phyloP scores from a whole-genome alignment of 129 eudicot species.

The Lactuca sativa region DNA sequence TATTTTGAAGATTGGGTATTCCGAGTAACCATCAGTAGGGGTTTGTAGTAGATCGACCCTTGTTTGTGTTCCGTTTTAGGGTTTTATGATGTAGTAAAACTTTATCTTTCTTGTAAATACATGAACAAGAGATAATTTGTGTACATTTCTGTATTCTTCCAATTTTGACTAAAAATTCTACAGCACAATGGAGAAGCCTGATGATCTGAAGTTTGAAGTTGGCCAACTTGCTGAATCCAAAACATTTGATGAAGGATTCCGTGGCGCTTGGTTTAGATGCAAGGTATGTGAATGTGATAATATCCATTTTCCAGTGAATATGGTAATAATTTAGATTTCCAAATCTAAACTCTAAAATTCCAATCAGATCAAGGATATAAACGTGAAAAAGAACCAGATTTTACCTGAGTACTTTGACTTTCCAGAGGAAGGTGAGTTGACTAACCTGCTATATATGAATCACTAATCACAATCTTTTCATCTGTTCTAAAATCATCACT shows the following conservation, averaged over 20 bases:
- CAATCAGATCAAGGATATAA: constrained; percentile 34
- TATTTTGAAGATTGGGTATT: neutral
- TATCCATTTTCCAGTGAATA: neutral
- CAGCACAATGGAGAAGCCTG: constrained; percentile 34
- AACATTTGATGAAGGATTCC: constrained; percentile 45
- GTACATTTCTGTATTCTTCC: neutral
- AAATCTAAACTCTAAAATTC: neutral
- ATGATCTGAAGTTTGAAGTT: constrained; percentile 32
- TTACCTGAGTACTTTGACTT: constrained; percentile 42
- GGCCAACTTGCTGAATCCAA: constrained; percentile 53
- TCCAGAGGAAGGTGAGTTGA: constrained; percentile 44
- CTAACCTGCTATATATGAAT: neutral
- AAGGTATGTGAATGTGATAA: constrained; percentile 27
- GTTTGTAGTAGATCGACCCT: too few species aligned
- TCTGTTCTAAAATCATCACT: neutral
- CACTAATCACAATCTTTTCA: neutral
- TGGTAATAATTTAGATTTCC: neutral
- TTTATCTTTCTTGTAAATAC: too few species aligned
- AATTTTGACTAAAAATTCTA: too few species aligned
- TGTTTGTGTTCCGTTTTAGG: neutral
- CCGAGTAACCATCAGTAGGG: neutral
- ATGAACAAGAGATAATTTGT: neutral
- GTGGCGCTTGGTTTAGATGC: constrained; percentile 69
- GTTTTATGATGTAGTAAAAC: neutral
- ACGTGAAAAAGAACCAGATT: constrained; percentile 18